Base-by-base conservation (phyloP, 257 asterid species). In the Capsicum rhomboideum region DNA sequence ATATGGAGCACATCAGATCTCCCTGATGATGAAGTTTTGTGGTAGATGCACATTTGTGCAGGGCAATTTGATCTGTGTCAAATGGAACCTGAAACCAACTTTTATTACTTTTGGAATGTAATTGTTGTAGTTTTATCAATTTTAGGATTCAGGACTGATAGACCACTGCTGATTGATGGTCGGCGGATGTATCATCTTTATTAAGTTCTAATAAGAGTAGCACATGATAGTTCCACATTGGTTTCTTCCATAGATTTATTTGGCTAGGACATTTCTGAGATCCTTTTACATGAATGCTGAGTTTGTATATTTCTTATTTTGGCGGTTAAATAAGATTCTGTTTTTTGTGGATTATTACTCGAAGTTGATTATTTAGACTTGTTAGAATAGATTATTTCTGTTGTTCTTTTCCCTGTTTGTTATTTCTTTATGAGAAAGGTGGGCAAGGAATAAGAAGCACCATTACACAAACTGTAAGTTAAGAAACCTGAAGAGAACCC, bases 71-170 rank as follows among this genome's bases (percentile, higher is more conserved):
- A 83, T 86, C 85, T 86, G 85, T 87, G 66, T 83, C 86, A 54
- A 87, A 56, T 50, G 88, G 85, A 71, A 83, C 82, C 84, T 79
- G 68, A 56, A 87, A 84, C 80, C 58, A 77, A 28, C 82, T 50
- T 77, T 77, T 77, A 75, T 86, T 85, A 82, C 83, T 88, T 86
- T 20, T 88, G 91, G 91, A 86, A 52, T 84, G 91, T 87, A 91
- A 82, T 84, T 91, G 82, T 89, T 86, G 92, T 91, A 93, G 93
- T 87, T 87, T 87, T 90, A 86, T 89, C 87, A 68, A 91, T 91
- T 34, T 91, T 92, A 90, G 94, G 86, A 84, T 87, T 92, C 90
- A 86, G 87, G 87, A 88, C 91, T 84, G 86, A 91, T 89, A 87
- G 92, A 90, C 91, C 89, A 86, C 89, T 89, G 89, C 88, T 78